Percentiles rank a stretch among this genome's conserved stretches.
These are phyloP conservation scores for Ustilago bromivora DNA, from an alignment of 1,284 basidiomycete genomes.

Conservation along the genomic window DNA sequence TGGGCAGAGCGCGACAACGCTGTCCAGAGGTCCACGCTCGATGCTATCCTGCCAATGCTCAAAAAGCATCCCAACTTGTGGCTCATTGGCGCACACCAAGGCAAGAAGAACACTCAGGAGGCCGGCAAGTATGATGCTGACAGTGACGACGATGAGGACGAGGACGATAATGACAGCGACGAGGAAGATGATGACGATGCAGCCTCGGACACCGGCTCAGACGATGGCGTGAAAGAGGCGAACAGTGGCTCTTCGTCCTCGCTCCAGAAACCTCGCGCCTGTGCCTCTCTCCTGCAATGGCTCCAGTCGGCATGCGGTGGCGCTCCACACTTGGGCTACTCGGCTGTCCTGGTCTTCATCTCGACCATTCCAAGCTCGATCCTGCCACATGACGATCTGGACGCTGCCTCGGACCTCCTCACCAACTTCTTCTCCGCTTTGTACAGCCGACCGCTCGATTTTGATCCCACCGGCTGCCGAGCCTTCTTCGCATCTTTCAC, in stretches of 20 bases:
- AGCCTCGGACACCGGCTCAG: conserved; percentile 19
- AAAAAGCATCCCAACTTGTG: conserved; percentile 62
- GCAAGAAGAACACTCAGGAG: not conserved
- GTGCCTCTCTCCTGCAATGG: conserved; percentile 76
- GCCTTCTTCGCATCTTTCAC: conserved; percentile 79
- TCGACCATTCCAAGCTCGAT: conserved; percentile 78
- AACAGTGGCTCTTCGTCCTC: not conserved
- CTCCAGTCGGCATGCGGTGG: conserved; percentile 80
- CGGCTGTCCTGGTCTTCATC: conserved; percentile 80
- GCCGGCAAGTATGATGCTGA: conserved; percentile 1
- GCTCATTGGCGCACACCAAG: conserved; percentile 36
- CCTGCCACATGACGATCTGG: conserved; percentile 69
- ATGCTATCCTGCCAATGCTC: conserved; percentile 60
- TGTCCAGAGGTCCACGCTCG: conserved; percentile 54
- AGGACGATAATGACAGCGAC: conserved; percentile 29
- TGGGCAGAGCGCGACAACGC: conserved; percentile 63
- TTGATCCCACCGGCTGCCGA: conserved; percentile 40
- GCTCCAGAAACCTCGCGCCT: conserved; percentile 30
- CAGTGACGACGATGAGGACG: conserved; percentile 24
- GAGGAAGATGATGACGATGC: conserved; percentile 42
- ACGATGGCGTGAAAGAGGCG: conserved; percentile 3
- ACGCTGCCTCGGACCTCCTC: conserved; percentile 74
- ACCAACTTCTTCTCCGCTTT: conserved; percentile 82
- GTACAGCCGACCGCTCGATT: conserved; percentile 76
- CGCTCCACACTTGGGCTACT: conserved; percentile 81